Evolutionary conservation across 2,329 filamentous ascomycete species (phyloP).

Genomic region (Monosporascus sp.): DNA sequence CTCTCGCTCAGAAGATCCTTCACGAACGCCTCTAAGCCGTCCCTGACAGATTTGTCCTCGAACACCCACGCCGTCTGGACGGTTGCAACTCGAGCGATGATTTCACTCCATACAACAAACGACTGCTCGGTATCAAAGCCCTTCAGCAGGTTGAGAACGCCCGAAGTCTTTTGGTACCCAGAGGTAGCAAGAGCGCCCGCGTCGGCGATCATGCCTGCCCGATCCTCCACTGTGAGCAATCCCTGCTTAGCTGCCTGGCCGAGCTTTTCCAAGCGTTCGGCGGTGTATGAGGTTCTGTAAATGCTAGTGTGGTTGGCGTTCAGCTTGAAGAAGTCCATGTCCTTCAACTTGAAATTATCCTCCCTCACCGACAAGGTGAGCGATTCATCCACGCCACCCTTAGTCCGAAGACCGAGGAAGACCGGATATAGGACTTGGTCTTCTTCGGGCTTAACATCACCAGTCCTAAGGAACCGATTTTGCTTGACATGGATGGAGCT

Average conservation of each 20-base stretch:
- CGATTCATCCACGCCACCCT: conserved; percentile 74
- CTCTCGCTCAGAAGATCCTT: conserved; percentile 70
- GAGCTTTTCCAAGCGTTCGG: conserved; percentile 79
- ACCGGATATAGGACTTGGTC: conserved; percentile 85
- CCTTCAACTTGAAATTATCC: conserved; percentile 68
- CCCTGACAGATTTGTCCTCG: conserved; percentile 66
- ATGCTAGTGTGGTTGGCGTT: conserved; percentile 93
- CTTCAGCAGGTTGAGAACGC: conserved; percentile 77
- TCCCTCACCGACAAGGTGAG: conserved; percentile 69
- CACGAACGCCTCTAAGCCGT: conserved; percentile 80
- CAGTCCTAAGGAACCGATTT: conserved; percentile 89
- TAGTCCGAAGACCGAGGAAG: conserved; percentile 78
- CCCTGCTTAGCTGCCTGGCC: conserved; percentile 79
- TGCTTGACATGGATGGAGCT: conserved; percentile 83
- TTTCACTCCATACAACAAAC: conserved; percentile 94
- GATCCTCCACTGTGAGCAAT: conserved; percentile 79
- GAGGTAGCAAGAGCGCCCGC: conserved; percentile 84
- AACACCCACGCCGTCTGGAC: conserved; percentile 85
- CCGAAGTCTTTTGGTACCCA: conserved; percentile 90
- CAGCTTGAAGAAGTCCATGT: conserved; percentile 89
- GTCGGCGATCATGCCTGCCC: conserved; percentile 91
- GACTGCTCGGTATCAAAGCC: conserved; percentile 80
- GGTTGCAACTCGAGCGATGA: conserved; percentile 70
- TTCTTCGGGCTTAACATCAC: conserved; percentile 89
- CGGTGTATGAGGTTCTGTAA: conserved; percentile 83